A percentile compares a stretch with the other conserved stretches of the same genome.
Evolutionary conservation across 1,284 basidiomycete genomes (phyloP).

Genomic region (Microbotryum lychnidis-dioicae): DNA sequence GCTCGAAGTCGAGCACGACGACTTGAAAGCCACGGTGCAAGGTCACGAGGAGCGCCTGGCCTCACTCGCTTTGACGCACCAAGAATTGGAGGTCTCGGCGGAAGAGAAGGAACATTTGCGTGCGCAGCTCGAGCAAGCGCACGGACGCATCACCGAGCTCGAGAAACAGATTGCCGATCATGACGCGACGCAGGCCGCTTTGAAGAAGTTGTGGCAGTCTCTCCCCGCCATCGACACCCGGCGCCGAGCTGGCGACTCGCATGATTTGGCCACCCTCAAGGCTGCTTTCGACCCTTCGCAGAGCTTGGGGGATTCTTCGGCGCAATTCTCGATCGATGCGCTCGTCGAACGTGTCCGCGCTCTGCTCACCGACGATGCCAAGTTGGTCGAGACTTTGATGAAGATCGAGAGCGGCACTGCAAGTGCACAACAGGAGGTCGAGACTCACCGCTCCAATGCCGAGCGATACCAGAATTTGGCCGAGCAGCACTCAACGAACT

Average conservation of each 20-base stretch:
- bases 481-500: too few relatives aligned
- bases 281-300: conserved; percentile 14
- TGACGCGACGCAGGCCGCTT: conserved; percentile 5
- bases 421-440: too few relatives aligned
- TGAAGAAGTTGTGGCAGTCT: conserved; percentile 16
- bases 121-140: conserved; percentile 11
- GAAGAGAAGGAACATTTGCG: conserved; percentile 3
- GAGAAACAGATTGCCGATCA: conserved; percentile 10
- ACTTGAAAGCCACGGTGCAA: background rate
- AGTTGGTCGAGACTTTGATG: conserved; percentile 11
- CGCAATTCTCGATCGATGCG: conserved; percentile 16
- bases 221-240: background rate
- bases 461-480: too few relatives aligned
- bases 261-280: conserved; percentile 20
- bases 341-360: conserved; percentile 17
- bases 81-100: conserved; percentile 3
- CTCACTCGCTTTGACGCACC: conserved; percentile 1
- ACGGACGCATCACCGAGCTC: background rate
- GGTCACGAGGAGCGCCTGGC: conserved; percentile 1
- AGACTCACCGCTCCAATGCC: too few relatives aligned
- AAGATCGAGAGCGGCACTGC: conserved; percentile 11
- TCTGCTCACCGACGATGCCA: conserved; percentile 13
- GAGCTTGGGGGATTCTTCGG: conserved; percentile 1
- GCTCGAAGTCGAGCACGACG: conserved; percentile 1
- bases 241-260: background rate